These are phyloP conservation scores for Penicillium diatomitis DNA, from an alignment of 495 filamentous ascomycete species.

Conservation along the genomic window DNA sequence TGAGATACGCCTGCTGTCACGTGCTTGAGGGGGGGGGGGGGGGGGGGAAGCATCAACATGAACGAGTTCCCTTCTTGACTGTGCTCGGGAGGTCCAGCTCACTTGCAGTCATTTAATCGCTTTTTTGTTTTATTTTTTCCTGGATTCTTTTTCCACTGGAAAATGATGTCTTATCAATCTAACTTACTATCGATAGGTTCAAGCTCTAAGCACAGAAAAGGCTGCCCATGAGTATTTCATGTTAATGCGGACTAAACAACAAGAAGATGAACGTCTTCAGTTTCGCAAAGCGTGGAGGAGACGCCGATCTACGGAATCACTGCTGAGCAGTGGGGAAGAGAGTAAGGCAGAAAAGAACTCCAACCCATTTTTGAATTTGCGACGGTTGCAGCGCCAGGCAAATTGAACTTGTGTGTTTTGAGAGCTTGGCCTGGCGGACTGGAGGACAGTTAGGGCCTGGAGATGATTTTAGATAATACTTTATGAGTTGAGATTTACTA, in stretches of 20 bases:
- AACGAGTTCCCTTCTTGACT: too few species aligned
- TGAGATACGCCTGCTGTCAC: neutral
- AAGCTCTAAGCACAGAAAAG: conserved; percentile 32
- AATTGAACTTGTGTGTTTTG: conserved; percentile 6
- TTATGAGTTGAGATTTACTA: too few species aligned
- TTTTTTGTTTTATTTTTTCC: too few species aligned
- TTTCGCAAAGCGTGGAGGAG: conserved; percentile 33
- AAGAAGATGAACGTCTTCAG: conserved; percentile 29
- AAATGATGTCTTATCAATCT: neutral
- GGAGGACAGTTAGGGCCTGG: neutral
- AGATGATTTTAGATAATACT: neutral
- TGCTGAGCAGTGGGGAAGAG: neutral
- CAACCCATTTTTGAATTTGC: conserved; percentile 6
- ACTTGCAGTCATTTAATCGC: too few species aligned
- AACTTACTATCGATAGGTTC: conserved; percentile 10
- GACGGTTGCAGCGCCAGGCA: conserved; percentile 11
- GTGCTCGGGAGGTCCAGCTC: too few species aligned
- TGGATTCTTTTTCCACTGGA: too few species aligned
- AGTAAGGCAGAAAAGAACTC: neutral
- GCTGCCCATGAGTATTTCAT: conserved; percentile 28
- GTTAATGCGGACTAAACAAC: conserved; percentile 27
- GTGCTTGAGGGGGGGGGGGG: too few species aligned
- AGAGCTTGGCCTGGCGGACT: conserved; percentile 7
- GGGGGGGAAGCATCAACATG: too few species aligned
- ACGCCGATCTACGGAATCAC: conserved; percentile 11